A percentile compares a stretch with the other conserved stretches of the same genome.
These are phyloP conservation scores for Allantophomopsis lycopodina DNA, from an alignment of 2,329 filamentous ascomycete genomes.

Conservation along the genomic window DNA sequence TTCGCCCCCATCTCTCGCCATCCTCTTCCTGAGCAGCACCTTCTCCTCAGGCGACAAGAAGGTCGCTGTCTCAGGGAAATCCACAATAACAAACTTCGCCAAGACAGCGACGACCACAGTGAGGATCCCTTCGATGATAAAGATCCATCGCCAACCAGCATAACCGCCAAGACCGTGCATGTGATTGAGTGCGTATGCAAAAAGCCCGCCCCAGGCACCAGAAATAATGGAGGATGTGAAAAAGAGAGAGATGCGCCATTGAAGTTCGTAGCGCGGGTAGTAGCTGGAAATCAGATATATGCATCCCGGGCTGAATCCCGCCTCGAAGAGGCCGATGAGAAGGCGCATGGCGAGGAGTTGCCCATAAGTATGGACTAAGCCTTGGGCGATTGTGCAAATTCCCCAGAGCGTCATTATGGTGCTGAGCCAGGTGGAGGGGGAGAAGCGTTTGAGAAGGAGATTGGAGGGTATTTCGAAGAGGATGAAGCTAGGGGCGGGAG, in stretches of 20 bases:
- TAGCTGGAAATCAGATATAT: slow-evolving; percentile 21
- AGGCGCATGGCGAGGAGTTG: slow-evolving; percentile 19
- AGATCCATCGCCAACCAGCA: slow-evolving; percentile 52
- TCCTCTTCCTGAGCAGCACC: slow-evolving; percentile 3
- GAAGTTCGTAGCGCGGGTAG: slow-evolving; percentile 33
- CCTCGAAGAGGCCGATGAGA: slow-evolving; percentile 23
- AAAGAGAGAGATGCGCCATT: slow-evolving; percentile 29
- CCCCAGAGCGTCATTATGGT: slow-evolving; percentile 30
- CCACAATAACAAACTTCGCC: slow-evolving; percentile 44
- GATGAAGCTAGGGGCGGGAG: slow-evolving; percentile 11
- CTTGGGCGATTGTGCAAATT: slow-evolving; percentile 21
- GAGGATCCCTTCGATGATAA: slow-evolving; percentile 29
- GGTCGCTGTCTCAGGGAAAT: slow-evolving; percentile 46
- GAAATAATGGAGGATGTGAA: slow-evolving; percentile 25
- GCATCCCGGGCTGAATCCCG: slow-evolving; percentile 20
- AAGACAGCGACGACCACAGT: slow-evolving; percentile 36
- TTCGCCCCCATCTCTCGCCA: slow-evolving; percentile 4
- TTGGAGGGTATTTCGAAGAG: slow-evolving; percentile 21
- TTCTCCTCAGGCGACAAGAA: too few species aligned
- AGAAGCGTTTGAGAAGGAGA: slow-evolving; percentile 16
- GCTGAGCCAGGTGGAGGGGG: slow-evolving; percentile 22
- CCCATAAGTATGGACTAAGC: slow-evolving; percentile 17
- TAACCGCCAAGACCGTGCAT: slow-evolving; percentile 18
- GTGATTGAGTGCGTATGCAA: slow-evolving; percentile 44
- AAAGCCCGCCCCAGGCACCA: slow-evolving; percentile 28